Conservation (phyloP, 106 monocot genomes). For the Posidonia australis region DNA sequence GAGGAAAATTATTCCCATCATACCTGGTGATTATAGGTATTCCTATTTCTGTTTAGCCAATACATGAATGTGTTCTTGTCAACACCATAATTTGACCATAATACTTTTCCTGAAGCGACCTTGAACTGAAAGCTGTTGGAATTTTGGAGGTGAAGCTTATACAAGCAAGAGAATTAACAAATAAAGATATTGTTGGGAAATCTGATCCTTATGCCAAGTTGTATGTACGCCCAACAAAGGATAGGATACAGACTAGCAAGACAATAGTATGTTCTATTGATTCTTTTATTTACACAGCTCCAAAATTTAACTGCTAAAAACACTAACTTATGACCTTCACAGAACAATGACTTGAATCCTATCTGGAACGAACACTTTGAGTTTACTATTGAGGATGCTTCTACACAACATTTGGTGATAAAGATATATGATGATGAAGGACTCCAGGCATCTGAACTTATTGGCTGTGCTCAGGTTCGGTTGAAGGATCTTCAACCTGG, state of each 20-base stretch:
- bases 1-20: constrained; percentile 74
- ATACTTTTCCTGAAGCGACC: constrained; percentile 33
- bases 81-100: background rate
- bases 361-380: constrained; percentile 92
- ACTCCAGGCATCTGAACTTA: constrained; percentile 65
- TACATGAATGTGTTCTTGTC: background rate
- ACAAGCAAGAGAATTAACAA: constrained; percentile 66
- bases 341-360: constrained; percentile 90
- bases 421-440: constrained; percentile 93
- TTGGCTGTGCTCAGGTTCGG: constrained; percentile 67
- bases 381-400: constrained; percentile 68
- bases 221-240: constrained; percentile 60
- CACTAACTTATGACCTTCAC: constrained; percentile 10
- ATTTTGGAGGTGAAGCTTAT: constrained; percentile 84
- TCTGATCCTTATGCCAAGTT: constrained; percentile 76
- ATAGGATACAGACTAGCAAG: constrained; percentile 80
- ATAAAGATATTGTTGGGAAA: constrained; percentile 89
- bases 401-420: constrained; percentile 65
- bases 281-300: no score
- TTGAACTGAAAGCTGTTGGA: constrained; percentile 84
- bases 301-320: background rate
- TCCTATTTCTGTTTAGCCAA: background rate
- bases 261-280: constrained; percentile 50
- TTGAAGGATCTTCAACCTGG: constrained; percentile 73
- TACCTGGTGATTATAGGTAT: constrained; percentile 95